Evolutionary conservation across 345 rosid genomes (phyloP), one percentile per base, ranked within the genome.

Genomic region (Arabidopsis arenosa): DNA sequence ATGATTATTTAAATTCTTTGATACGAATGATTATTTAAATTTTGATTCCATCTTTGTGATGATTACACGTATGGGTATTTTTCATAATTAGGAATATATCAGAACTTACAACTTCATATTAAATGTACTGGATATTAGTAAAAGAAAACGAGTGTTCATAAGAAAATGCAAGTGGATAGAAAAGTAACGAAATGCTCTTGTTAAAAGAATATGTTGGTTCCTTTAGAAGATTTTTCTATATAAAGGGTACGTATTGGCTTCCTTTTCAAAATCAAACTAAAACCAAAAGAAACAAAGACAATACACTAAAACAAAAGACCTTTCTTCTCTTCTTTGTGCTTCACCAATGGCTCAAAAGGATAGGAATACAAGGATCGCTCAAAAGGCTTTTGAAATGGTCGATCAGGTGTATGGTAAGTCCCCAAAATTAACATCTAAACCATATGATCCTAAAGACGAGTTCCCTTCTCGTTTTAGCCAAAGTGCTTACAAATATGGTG

Each of bases 281-380:
- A 68, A 52, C 18, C 64, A 62, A 59, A 23, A 75, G 35, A 47
- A 59, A 75, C 37, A 40, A 54, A 69, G 49, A n/a, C 18, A 18
- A 40, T 9, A 52, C 56, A 75, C 4, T 14, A 21, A 55, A 69
- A 14, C 12, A 40, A 48, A 72, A 13, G 35, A 66, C 26, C 3
- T 65, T 49, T 66, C 67, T 56, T 57, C 72, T 48, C 55, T 63
- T 62, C 53, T 32, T 49, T 32, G 45, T 47, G 44, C 33, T 57
- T 49, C 81, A 65, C 13, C 52, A 49, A 78, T 60, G 81, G 23
- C 81, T 33, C 74, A 76, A 59, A 68, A 37, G 1, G 73, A 75
- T 51, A 18, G 45, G 23, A 43, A 60, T 12, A 39, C 54, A 52
- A 68, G 40, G 30, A 13, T 60, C 2, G 55, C 74, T 35, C 68